Base-by-base conservation (phyloP, 2,329 filamentous ascomycete genomes). In the Colletotrichum sidae region DNA sequence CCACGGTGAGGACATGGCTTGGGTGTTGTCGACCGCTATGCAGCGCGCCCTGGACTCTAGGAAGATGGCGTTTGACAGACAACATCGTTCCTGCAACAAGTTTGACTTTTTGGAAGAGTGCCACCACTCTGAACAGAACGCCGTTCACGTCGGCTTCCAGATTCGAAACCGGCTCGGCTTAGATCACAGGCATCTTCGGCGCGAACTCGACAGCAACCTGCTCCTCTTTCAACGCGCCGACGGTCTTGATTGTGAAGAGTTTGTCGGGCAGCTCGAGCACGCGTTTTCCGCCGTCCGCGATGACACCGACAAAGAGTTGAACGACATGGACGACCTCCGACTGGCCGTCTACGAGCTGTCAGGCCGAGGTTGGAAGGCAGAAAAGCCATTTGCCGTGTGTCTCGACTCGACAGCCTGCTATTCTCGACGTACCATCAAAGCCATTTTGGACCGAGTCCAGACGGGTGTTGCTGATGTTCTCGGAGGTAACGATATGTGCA, bases 161-260 rank as follows among this genome's bases (percentile, higher is more conserved):
- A 73, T 86, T 41, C 72, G 75, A 35, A 87, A 87, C 72, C 83
- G 82, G 65, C 76, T 86, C 12, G 84, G 84, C 0, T 82, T 83
- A 4, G 72, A 77, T 46, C 84, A 81, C 65, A 75, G 77, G 33
- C 80, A 83, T 60, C 72, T 85, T 45, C 75, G 77, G 41, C 79
- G 80, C 38, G 76, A 74, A 35, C 76, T 84, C 39, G 76, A 75
- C 54, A 82, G 78, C 70, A 81, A 77, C 45, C 76, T 83, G 15
- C 75, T 78, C 15, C 73, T 86, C n/a, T 84, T 85, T 68, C 77
- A 75, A 45, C 75, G 83, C 17, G 72, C 76, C 6, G 74, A 81
- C 8, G 77, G 74, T 3, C 73, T 72, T 8, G 81, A 85, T 63
- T 85, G 82, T 67, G 70, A 78, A 9, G 75, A 78, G 4, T 85